Evolutionary conservation across 108 stramenopile genomes (phyloP), one percentile per base, ranked within the genome.

Genomic region (Nitzschia inconspicua): DNA sequence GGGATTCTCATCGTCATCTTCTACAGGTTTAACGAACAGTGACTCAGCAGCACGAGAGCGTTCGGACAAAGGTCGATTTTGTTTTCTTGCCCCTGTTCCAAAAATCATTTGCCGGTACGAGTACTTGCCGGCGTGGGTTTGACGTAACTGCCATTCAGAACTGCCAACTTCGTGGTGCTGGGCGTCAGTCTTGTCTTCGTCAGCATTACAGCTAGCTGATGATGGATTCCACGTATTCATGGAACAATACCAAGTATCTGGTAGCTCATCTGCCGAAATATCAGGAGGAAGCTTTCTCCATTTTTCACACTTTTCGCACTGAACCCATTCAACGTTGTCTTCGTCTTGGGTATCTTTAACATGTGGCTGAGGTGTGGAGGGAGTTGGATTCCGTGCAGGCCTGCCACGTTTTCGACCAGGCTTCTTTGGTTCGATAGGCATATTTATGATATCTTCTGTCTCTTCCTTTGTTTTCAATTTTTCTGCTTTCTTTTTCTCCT

Each of bases 261-360:
- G 87, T 27, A 93, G 59, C 35, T 86, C 83, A 47, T 76, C 76
- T 13, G 85, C 82, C 4, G 70, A 63, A 40, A 93, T 83, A 52
- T 83, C 70, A 30, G 80, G 79, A 27, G 91, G 91, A 22, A 93
- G 74, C 43, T 75, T 76, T 3, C 87, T 63, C 91, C 91, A 93
- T 59, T 86, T 89, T 24, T 85, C 77, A 48, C 91, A 93, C 49
- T 85, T 87, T 35, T 93, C 91, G 46, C 91, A 93, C 58, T 89
- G 88, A 0, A 89, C 91, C 91, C 91, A 93, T 50, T 89, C 87
- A 39, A 86, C 76, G 57, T 87, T 86, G 39, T 83, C 78, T 20
- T 43, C 57, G 31, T 78, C 84, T 35, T 76, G 60, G 14, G 43
- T 55, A 46, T 59, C 65, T 8, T 68, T 60, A 27, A n/a, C n/a